phyloP scores from a whole-genome alignment of 2,329 filamentous ascomycete genomes.

The Elsinoe batatas region DNA sequence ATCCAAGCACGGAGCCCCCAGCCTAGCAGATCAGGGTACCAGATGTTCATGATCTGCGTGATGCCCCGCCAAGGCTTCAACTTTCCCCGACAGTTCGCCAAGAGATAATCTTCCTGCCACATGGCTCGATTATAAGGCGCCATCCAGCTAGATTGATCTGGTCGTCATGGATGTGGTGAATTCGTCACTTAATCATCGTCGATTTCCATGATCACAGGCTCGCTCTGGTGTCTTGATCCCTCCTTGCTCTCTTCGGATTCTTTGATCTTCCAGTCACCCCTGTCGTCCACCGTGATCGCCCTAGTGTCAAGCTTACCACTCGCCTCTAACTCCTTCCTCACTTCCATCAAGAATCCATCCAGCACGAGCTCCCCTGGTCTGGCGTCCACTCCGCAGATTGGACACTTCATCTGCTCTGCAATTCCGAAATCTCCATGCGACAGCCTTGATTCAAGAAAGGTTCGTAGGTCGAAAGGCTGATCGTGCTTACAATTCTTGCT shows the following conservation, averaged over 20 bases:
- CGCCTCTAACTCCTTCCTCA: slow-evolving; percentile 41
- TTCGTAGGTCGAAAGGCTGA: slow-evolving; percentile 84
- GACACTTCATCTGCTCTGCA: slow-evolving; percentile 74
- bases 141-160: too few relatives aligned
- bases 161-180: too few relatives aligned
- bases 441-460: slow-evolving; percentile 59
- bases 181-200: background rate
- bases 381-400: slow-evolving; percentile 69
- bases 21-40: too few relatives aligned
- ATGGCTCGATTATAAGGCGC: too few relatives aligned
- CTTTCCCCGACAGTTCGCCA: too few relatives aligned
- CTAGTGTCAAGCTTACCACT: slow-evolving; percentile 34
- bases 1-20: too few relatives aligned
- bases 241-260: background rate
- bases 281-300: slow-evolving; percentile 52
- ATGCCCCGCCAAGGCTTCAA: too few relatives aligned
- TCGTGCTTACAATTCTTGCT: slow-evolving; percentile 61
- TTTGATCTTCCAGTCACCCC: slow-evolving; percentile 53
- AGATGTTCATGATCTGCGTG: too few relatives aligned
- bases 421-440: slow-evolving; percentile 29
- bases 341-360: slow-evolving; percentile 61
- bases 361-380: slow-evolving; percentile 60
- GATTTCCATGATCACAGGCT: background rate
- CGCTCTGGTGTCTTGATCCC: background rate
- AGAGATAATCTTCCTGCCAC: too few relatives aligned